Conservation (phyloP, 805 yeast species). For the Monosporozyma aerobia region DNA sequence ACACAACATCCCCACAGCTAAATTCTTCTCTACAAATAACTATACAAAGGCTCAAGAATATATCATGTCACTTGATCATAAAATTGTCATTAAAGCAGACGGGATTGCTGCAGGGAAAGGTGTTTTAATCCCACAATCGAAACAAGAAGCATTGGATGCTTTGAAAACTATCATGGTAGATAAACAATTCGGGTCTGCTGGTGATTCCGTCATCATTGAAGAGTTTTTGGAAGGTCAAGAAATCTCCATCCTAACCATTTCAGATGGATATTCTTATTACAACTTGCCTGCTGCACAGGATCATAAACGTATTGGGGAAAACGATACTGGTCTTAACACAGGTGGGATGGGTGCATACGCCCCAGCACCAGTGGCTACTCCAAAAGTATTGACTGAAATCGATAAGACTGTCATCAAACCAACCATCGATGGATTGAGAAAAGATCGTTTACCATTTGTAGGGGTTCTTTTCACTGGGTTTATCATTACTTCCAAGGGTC, state of each 20-base stretch:
- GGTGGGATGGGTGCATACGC: slow-evolving; percentile 99
- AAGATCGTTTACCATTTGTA: slow-evolving; percentile 88
- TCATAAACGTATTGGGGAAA: slow-evolving; percentile 90
- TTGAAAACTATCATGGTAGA: slow-evolving; percentile 83
- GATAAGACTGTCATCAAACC: slow-evolving; percentile 75
- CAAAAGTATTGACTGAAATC: slow-evolving; percentile 58
- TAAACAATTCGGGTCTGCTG: slow-evolving; percentile 85
- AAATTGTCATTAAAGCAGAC: slow-evolving; percentile 89
- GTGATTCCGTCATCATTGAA: slow-evolving; percentile 90
- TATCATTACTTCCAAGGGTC: slow-evolving; percentile 80
- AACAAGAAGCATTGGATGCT: slow-evolving; percentile 78
- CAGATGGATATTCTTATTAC: slow-evolving; percentile 86
- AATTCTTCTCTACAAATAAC: slow-evolving; percentile 69
- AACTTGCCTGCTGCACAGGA: slow-evolving; percentile 97
- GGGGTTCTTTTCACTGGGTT: slow-evolving; percentile 95
- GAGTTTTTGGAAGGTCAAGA: slow-evolving; percentile 96
- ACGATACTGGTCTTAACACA: slow-evolving; percentile 89
- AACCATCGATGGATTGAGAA: slow-evolving; percentile 92
- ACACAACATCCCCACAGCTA: slow-evolving; percentile 92
- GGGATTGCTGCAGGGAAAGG: slow-evolving; percentile 99
- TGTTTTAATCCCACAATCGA: slow-evolving; percentile 79
- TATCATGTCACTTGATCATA: slow-evolving; percentile 43
- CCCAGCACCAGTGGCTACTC: slow-evolving; percentile 93
- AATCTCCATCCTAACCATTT: slow-evolving; percentile 79
- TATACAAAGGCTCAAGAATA: slow-evolving; percentile 69